Base-by-base conservation (phyloP, 306 rosid genomes). In the Acacia crassicarpa region DNA sequence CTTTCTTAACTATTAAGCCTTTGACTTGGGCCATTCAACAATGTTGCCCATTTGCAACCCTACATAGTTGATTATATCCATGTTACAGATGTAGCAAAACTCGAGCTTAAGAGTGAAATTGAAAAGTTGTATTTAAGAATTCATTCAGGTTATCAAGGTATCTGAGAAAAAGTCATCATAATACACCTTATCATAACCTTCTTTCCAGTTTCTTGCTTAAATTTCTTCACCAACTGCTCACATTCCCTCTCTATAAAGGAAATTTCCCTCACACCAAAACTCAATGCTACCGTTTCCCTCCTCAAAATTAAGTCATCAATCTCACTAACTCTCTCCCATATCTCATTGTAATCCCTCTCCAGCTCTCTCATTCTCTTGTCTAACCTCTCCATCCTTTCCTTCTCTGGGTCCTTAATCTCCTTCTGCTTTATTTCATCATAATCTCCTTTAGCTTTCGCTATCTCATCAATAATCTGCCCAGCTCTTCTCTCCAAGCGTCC, bases 171-270 rank as follows among this genome's bases (percentile, higher is more conserved):
- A 2, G 75, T 45, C 38, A 44, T 71, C 38, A 44, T 23, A 25
- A 44, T 71, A 23, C 45, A 71, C 98, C 98, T 90, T 67, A 88
- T 40, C 19, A 56, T n/a, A 49, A 51, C 72, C 81, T 88, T 91
- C 56, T 72, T 80, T 75, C 83, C 91, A 82, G 89, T 78, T 86
- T 89, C 92, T 49, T 49, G 86, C 44, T 81, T 81, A 80, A 95
- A 91, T 54, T 82, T 82, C 86, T 90, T 85, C 82, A 95, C 95
- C 82, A 91, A 77, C 83, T 87, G 88, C 77, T 87, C 91, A 25
- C 98, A 93, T 77, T 95, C 98, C 88, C 92, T 91, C 89, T 95
- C 95, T 56, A 95, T 89, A 80, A 89, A 95, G 77, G 83, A 69
- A 61, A 95, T 84, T 76, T 95, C 98, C 86, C 93, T 90, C 33